phyloP scores from a whole-genome alignment of 73 alveolate genomes.

The Tetrahymena malaccensis region DNA sequence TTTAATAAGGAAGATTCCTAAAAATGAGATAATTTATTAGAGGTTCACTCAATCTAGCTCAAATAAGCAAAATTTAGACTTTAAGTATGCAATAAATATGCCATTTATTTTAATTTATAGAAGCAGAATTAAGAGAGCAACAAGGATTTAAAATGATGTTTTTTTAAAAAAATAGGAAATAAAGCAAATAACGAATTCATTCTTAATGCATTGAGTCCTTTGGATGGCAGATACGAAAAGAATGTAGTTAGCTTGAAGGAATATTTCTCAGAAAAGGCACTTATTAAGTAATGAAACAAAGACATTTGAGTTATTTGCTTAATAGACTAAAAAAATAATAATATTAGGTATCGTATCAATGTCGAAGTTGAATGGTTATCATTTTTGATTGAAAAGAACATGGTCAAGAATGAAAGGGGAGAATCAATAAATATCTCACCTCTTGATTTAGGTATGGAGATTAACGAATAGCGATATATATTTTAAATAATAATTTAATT shows the following conservation, averaged over 20 bases:
- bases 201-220: slow-evolving; percentile 68
- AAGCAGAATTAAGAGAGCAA: not conserved
- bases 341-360: slow-evolving; percentile 43
- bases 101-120: not conserved
- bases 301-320: too few relatives aligned
- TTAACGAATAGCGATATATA: not conserved
- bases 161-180: not conserved
- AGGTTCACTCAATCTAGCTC: not conserved
- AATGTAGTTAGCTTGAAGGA: slow-evolving; percentile 47
- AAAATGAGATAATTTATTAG: not conserved
- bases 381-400: slow-evolving; percentile 38
- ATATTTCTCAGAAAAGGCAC: slow-evolving; percentile 75
- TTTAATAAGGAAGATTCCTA: not conserved
- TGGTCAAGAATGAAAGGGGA: slow-evolving; percentile 22
- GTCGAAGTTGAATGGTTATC: slow-evolving; percentile 85
- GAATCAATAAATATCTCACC: slow-evolving; percentile 27
- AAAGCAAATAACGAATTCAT: slow-evolving; percentile 18
- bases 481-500: not conserved
- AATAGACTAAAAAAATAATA: not conserved
- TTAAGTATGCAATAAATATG: not conserved
- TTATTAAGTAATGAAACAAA: slow-evolving; percentile 47
- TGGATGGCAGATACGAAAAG: slow-evolving; percentile 80
- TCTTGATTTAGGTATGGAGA: slow-evolving; percentile 3
- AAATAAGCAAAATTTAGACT: not conserved
- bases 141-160: too few relatives aligned